Conservation (phyloP, 73 alveolate species). For the Urostyla sp. region DNA sequence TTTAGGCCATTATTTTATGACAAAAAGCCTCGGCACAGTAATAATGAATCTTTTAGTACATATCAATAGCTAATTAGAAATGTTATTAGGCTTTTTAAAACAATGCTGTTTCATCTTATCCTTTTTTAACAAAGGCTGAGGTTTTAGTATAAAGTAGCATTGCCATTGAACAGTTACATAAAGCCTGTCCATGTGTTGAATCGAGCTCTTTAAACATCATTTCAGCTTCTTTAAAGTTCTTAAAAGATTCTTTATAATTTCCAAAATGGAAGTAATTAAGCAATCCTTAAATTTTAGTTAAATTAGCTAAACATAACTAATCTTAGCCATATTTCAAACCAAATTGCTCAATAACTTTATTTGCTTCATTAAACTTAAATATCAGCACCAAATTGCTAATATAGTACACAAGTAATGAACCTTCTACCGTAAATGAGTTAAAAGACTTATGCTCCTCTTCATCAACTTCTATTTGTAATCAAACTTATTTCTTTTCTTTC, state of each 20-base stretch:
- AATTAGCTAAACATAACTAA: slow-evolving; percentile 15
- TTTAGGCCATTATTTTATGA: slow-evolving; percentile 25
- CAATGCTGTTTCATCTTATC: slow-evolving; percentile 18
- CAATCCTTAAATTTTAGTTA: slow-evolving; percentile 6
- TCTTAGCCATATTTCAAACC: neutral
- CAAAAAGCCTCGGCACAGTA: slow-evolving; percentile 47
- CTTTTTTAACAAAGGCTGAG: slow-evolving; percentile 1
- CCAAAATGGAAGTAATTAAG: neutral
- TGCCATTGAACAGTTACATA: slow-evolving; percentile 23
- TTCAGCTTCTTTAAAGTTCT: no score
- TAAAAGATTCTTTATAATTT: slow-evolving; percentile 19
- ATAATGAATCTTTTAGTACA: slow-evolving; percentile 11
- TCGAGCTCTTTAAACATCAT: neutral
- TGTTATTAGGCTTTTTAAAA: slow-evolving; percentile 20
- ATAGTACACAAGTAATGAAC: slow-evolving; percentile 18
- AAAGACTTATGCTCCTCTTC: neutral
- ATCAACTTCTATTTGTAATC: neutral
- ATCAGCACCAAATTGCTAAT: slow-evolving; percentile 15
- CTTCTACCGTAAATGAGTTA: slow-evolving; percentile 5
- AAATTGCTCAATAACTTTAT: slow-evolving; percentile 19
- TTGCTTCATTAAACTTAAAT: slow-evolving; percentile 28
- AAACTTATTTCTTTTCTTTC: neutral
- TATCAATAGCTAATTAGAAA: slow-evolving; percentile 6
- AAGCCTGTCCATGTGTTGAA: slow-evolving; percentile 48
- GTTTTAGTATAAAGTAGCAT: slow-evolving; percentile 4